Evolutionary conservation across 2,329 filamentous ascomycete species (phyloP).

Genomic region (Colletotrichum agaves): DNA sequence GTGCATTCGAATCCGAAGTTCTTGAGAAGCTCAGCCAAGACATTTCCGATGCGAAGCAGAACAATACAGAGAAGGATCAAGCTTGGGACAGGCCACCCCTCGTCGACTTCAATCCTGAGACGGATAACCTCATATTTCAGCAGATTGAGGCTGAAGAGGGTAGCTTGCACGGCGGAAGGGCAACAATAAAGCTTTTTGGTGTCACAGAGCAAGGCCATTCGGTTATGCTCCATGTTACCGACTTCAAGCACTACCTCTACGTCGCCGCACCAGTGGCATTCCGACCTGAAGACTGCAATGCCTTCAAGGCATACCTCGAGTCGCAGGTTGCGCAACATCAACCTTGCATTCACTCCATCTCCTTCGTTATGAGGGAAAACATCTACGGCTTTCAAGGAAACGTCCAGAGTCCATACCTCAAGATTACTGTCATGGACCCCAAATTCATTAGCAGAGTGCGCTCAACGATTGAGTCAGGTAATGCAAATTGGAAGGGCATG

Average conservation of each 20-base stretch:
- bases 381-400: constrained; percentile 96
- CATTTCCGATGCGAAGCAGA: constrained; percentile 84
- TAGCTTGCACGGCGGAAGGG: constrained; percentile 77
- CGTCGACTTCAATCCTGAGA: constrained; percentile 63
- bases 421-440: constrained; percentile 91
- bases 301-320: constrained; percentile 85
- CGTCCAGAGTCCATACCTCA: constrained; percentile 89
- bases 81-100: constrained; percentile 79
- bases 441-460: constrained; percentile 84
- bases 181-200: constrained; percentile 91
- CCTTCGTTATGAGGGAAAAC: constrained; percentile 87
- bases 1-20: constrained; percentile 91
- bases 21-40: constrained; percentile 97
- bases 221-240: constrained; percentile 92
- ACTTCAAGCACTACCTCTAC: constrained; percentile 96
- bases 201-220: constrained; percentile 88
- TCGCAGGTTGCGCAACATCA: constrained; percentile 78
- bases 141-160: constrained; percentile 97
- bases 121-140: constrained; percentile 85
- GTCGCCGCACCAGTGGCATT: constrained; percentile 89
- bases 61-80: constrained; percentile 92
- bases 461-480: constrained; percentile 76
- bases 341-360: constrained; percentile 80
- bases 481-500: constrained; percentile 89
- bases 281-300: constrained; percentile 78